Evolutionary conservation across 1,284 basidiomycete genomes (phyloP).

Genomic region (Ceratobasidium sp.): DNA sequence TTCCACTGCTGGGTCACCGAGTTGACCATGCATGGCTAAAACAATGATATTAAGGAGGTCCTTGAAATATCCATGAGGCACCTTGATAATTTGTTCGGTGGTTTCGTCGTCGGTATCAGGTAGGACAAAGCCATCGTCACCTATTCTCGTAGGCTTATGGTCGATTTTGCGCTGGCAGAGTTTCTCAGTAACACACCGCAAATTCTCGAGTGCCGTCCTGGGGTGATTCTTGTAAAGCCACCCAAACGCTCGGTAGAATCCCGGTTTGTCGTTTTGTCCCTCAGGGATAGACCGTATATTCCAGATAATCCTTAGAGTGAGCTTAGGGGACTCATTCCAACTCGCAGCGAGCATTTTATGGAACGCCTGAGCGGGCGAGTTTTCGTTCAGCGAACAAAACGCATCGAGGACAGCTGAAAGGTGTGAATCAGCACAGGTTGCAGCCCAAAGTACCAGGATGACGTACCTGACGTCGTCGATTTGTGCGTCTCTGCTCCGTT

Average conservation of each 20-base stretch:
- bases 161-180: constrained; percentile 52
- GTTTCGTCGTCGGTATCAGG: constrained; percentile 31
- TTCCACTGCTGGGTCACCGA: constrained; percentile 46
- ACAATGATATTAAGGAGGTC: constrained; percentile 68
- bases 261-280: constrained; percentile 56
- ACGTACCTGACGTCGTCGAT: constrained; percentile 29
- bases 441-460: neutral
- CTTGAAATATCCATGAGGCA: constrained; percentile 70
- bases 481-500: constrained; percentile 25
- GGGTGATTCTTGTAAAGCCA: constrained; percentile 70
- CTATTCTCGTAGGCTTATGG: constrained; percentile 39
- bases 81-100: constrained; percentile 44
- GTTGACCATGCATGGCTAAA: constrained; percentile 59
- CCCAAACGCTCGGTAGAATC: constrained; percentile 65
- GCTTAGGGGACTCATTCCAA: constrained; percentile 60
- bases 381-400: constrained; percentile 43
- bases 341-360: constrained; percentile 52
- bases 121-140: constrained; percentile 34
- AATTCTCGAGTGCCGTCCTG: constrained; percentile 65
- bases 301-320: constrained; percentile 67
- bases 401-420: constrained; percentile 28
- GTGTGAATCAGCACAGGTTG: neutral
- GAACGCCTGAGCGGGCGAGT: constrained; percentile 43
- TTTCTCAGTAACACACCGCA: constrained; percentile 58
- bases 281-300: constrained; percentile 66